Conservation (phyloP, 169 alveolate genomes). For the Eimeria necatrix region DNA sequence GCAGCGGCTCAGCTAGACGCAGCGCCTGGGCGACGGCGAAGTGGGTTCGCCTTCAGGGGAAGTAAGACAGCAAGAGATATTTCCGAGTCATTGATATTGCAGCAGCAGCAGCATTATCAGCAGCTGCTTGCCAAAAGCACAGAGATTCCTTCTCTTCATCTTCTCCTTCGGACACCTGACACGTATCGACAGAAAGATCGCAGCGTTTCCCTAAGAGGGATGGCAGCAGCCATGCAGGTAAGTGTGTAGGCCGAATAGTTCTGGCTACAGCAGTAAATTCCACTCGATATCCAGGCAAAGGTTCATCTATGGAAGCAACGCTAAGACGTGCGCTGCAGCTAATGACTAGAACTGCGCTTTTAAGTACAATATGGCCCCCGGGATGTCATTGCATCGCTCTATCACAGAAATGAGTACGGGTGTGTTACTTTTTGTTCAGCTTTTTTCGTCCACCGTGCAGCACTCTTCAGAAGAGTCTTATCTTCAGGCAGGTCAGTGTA, state of each 20-base stretch:
- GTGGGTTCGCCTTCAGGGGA: neutral
- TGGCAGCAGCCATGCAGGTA: conserved; percentile 76
- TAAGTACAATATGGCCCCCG: no score
- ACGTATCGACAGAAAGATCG: conserved; percentile 17
- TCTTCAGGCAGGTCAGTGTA: conserved; percentile 12
- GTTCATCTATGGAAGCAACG: no score
- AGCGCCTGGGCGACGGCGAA: neutral
- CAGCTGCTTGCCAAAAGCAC: conserved; percentile 35
- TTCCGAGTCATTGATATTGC: neutral
- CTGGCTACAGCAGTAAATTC: no score
- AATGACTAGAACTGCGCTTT: no score
- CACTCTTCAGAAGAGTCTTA: neutral
- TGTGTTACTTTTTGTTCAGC: neutral
- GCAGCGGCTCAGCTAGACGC: neutral
- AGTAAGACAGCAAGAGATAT: conserved; percentile 30
- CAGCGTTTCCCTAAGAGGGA: conserved; percentile 49
- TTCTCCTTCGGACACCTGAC: conserved; percentile 47
- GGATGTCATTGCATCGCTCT: no score
- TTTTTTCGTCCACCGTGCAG: conserved; percentile 62
- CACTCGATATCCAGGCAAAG: no score
- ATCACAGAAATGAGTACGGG: neutral
- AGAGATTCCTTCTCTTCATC: conserved; percentile 42
- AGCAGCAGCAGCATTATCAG: conserved; percentile 44
- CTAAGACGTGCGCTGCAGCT: no score
- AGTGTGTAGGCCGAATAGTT: neutral